Evolutionary conservation across 805 yeast genomes (phyloP).

Genomic region (Saccharomycopsis sp.): DNA sequence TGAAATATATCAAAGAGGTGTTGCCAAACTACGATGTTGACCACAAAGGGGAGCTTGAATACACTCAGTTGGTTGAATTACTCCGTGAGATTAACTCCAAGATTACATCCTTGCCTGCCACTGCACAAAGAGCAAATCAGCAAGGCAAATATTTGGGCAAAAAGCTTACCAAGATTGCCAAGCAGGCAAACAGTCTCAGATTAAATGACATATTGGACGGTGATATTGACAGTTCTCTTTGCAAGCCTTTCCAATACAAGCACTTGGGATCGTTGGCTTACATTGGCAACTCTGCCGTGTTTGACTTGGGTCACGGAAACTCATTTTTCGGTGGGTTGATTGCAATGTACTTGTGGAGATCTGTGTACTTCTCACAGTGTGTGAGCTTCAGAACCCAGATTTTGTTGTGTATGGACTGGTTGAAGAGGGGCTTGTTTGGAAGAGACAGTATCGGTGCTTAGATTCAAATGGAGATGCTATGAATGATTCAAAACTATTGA

Average conservation of each 20-base stretch:
- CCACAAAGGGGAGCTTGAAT: slow-evolving; percentile 41
- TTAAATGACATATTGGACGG: slow-evolving; percentile 41
- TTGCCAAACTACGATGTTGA: slow-evolving; percentile 44
- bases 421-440: slow-evolving; percentile 51
- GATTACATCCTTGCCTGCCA: slow-evolving; percentile 61
- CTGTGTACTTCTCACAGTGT: slow-evolving; percentile 59
- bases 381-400: slow-evolving; percentile 58
- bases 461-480: too few relatives aligned
- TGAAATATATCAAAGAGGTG: slow-evolving; percentile 40
- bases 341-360: slow-evolving; percentile 70
- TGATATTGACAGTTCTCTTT: slow-evolving; percentile 46
- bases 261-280: slow-evolving; percentile 64
- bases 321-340: slow-evolving; percentile 55
- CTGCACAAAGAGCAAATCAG: slow-evolving; percentile 67
- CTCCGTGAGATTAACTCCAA: slow-evolving; percentile 50
- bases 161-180: slow-evolving; percentile 46
- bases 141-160: slow-evolving; percentile 60
- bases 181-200: slow-evolving; percentile 34
- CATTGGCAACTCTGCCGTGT: slow-evolving; percentile 62
- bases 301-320: slow-evolving; percentile 50
- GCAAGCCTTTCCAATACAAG: slow-evolving; percentile 50
- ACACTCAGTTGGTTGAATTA: slow-evolving; percentile 41
- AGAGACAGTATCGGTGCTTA: slow-evolving; percentile 36
- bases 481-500: too few relatives aligned
- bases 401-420: slow-evolving; percentile 57